phyloP scores from a whole-genome alignment of 495 filamentous ascomycete genomes.

The Ascobolus immersus region DNA sequence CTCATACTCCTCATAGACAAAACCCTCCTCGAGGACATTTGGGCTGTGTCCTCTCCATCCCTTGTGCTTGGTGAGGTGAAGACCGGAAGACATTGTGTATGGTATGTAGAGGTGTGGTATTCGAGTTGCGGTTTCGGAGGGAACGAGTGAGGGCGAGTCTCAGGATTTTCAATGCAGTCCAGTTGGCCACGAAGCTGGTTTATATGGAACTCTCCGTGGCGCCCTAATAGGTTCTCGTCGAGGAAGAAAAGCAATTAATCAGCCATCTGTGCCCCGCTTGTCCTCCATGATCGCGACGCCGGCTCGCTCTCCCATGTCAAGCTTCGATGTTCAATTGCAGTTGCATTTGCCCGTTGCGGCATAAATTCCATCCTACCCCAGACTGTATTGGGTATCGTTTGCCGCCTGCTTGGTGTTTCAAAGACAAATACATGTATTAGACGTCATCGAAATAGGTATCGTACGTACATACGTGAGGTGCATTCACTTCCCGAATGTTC shows the following conservation, averaged over 20 bases:
- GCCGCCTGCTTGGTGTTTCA: too few species aligned
- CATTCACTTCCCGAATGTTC: too few species aligned
- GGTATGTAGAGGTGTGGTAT: not conserved
- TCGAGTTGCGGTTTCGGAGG: not conserved
- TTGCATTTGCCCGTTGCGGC: too few species aligned
- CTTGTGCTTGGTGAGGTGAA: slow-evolving; percentile 21
- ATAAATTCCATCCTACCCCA: too few species aligned
- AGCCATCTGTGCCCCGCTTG: not conserved
- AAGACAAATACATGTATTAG: too few species aligned
- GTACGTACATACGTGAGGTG: too few species aligned
- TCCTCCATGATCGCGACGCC: not conserved
- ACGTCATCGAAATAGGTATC: too few species aligned
- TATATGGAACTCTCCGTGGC: not conserved
- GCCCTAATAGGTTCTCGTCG: too few species aligned
- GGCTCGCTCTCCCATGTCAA: too few species aligned
- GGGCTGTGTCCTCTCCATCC: slow-evolving; percentile 55
- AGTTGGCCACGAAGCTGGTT: not conserved
- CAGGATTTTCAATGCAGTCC: not conserved
- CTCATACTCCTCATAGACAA: slow-evolving; percentile 43
- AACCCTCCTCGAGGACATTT: slow-evolving; percentile 29
- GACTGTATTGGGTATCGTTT: too few species aligned
- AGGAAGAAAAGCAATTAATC: too few species aligned
- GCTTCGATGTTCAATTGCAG: too few species aligned
- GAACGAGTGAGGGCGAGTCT: not conserved
- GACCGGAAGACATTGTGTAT: slow-evolving; percentile 1